These are phyloP conservation scores for Aspergillus japonicus DNA, from an alignment of 2,329 filamentous ascomycete genomes.

Conservation along the genomic window DNA sequence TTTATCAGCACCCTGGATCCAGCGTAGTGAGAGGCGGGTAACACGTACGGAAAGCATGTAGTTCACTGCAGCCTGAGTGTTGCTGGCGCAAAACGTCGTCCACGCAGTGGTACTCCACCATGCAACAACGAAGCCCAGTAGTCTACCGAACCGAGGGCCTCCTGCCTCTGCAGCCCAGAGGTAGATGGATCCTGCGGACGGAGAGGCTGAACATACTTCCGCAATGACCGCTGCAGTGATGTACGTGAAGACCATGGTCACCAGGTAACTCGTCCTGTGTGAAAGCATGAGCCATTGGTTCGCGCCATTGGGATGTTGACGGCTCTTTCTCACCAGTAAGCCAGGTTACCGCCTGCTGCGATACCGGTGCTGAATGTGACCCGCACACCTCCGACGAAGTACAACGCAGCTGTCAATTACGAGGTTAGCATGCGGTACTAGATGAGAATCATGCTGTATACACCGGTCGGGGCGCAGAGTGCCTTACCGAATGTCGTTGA, in stretches of 20 bases:
- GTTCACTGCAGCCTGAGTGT: conserved; percentile 53
- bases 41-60: conserved; percentile 52
- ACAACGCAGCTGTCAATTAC: conserved; percentile 52
- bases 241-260: conserved; percentile 60
- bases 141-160: conserved; percentile 54
- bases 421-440: conserved; percentile 8
- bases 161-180: conserved; percentile 62
- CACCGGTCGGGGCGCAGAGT: conserved; percentile 31
- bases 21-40: neutral
- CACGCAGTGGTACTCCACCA: conserved; percentile 65
- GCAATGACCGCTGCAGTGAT: conserved; percentile 62
- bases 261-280: conserved; percentile 57
- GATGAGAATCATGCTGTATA: conserved; percentile 23
- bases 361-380: conserved; percentile 64
- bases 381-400: conserved; percentile 60
- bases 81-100: conserved; percentile 60
- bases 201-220: conserved; percentile 60
- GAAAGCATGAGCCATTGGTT: neutral
- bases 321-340: conserved; percentile 52
- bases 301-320: neutral
- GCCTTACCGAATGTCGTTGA: conserved; percentile 57
- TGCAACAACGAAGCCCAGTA: conserved; percentile 61
- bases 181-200: conserved; percentile 60
- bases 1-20: no score
- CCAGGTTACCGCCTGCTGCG: conserved; percentile 59